These are phyloP conservation scores for Leishmania lainsoni DNA, from an alignment of 208 protist species.

Conservation along the genomic window DNA sequence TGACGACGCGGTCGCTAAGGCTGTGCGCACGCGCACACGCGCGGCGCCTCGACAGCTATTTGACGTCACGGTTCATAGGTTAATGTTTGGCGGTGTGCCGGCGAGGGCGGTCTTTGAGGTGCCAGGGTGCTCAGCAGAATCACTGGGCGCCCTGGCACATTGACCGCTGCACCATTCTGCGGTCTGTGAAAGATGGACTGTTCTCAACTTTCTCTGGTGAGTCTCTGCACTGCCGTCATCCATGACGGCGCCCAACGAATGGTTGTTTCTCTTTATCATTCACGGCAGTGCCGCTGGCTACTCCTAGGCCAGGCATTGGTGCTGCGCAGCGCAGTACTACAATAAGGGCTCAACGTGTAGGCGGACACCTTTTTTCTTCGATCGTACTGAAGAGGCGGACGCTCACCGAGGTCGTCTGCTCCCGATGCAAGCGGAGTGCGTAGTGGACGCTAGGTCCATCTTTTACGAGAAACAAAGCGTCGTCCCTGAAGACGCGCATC, in stretches of 20 bases:
- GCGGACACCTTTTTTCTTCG: constrained; percentile 39
- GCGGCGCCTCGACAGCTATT: background rate
- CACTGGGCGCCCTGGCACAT: background rate
- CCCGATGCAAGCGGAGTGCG: constrained; percentile 47
- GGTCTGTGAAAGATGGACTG: background rate
- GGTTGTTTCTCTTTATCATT: constrained; percentile 46
- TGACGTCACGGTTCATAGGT: background rate
- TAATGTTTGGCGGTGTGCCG: background rate
- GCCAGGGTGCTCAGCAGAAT: background rate
- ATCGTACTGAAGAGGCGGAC: constrained; percentile 50
- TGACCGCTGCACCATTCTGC: background rate
- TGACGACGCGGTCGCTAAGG: constrained; percentile 1
- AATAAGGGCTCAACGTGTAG: background rate
- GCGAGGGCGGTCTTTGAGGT: background rate
- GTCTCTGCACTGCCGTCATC: background rate
- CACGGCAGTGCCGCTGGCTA: constrained; percentile 55
- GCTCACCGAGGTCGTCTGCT: constrained; percentile 56
- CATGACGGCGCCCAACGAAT: too few relatives aligned
- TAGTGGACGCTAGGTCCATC: constrained; percentile 29
- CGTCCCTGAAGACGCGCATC: background rate
- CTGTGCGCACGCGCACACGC: background rate
- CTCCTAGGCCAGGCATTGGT: constrained; percentile 34
- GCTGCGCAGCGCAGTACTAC: constrained; percentile 24
- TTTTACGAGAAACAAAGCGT: background rate
- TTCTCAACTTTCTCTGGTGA: background rate